Conservation (phyloP, 177 flowering plant genomes). For the Tripterygium wilfordii region DNA sequence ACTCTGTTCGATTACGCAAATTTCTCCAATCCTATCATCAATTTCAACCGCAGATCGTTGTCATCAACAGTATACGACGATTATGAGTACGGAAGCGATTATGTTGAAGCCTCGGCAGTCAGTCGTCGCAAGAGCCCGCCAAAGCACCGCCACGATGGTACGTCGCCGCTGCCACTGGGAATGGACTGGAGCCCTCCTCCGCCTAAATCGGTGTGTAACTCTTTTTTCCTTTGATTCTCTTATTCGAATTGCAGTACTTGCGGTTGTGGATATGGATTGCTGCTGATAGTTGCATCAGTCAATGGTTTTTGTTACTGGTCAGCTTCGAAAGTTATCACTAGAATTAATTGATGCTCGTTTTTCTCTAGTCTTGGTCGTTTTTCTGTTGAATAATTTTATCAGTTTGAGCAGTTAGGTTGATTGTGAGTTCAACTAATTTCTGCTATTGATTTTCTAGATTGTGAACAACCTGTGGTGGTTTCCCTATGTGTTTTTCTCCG, state of each 20-base stretch:
- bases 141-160: slow-evolving; percentile 56
- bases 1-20: slow-evolving; percentile 25
- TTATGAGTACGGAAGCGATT: not conserved
- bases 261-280: no score
- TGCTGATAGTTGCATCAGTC: no score
- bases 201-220: slow-evolving; percentile 36
- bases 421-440: no score
- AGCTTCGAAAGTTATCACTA: no score
- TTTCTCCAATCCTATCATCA: slow-evolving; percentile 21
- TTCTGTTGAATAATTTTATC: no score
- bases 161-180: slow-evolving; percentile 63
- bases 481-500: no score
- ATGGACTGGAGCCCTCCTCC: slow-evolving; percentile 78
- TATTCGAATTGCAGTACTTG: not conserved
- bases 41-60: slow-evolving; percentile 2
- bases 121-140: slow-evolving; percentile 30
- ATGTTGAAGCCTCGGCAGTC: not conserved
- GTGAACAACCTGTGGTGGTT: no score
- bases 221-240: not conserved
- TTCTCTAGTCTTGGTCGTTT: no score
- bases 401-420: no score
- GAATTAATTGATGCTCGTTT: no score
- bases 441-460: no score
- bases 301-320: no score
- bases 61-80: slow-evolving; percentile 10